Conservation (phyloP, 345 rosid species). For the Murraya paniculata region DNA sequence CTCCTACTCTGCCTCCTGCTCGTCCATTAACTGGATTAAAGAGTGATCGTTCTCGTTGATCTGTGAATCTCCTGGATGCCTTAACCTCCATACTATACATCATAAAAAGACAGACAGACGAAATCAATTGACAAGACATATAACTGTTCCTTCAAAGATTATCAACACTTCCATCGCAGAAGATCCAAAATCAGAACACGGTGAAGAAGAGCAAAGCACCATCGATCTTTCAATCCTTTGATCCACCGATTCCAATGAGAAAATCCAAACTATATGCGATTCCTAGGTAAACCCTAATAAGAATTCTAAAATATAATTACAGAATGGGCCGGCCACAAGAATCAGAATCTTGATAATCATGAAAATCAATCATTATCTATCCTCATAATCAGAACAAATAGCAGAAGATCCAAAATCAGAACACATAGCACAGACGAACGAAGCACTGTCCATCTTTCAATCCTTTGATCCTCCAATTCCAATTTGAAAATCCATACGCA, state of each 20-base stretch:
- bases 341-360: background rate
- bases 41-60: background rate
- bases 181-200: background rate
- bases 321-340: background rate
- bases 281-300: background rate
- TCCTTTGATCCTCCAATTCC: background rate
- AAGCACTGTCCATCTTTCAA: background rate
- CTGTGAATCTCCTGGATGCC: background rate
- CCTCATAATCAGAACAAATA: no score
- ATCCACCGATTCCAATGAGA: background rate
- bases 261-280: background rate
- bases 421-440: background rate
- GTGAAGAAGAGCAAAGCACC: background rate
- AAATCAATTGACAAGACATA: background rate
- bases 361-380: no score
- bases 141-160: conserved; percentile 1
- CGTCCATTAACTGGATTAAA: background rate
- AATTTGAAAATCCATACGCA: background rate
- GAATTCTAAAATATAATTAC: background rate
- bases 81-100: conserved; percentile 2
- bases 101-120: background rate
- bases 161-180: background rate
- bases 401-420: background rate
- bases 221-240: background rate
- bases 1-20: background rate